Evolutionary conservation across 345 rosid genomes (phyloP).

Genomic region (Salix caprea): DNA sequence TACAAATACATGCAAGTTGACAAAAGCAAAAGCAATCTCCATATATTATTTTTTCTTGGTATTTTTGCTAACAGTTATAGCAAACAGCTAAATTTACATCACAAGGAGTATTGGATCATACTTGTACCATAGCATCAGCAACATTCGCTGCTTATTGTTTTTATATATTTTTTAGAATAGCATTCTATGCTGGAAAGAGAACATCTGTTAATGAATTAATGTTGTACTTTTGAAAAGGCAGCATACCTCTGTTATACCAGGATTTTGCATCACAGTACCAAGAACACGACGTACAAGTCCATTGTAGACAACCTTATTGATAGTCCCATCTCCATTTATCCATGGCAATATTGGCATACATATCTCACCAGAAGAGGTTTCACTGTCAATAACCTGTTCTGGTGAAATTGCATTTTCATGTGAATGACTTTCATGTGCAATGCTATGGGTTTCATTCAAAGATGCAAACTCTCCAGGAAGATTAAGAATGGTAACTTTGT

Average conservation of each 20-base stretch:
- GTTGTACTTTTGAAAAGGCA: conserved; percentile 1
- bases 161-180: too few relatives aligned
- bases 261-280: conserved; percentile 83
- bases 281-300: conserved; percentile 81
- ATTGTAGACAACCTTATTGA: conserved; percentile 55
- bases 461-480: conserved; percentile 58
- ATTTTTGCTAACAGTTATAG: too few relatives aligned
- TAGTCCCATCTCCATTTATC: conserved; percentile 85
- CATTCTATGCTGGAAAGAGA: too few relatives aligned
- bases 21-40: not conserved
- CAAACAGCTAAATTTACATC: too few relatives aligned
- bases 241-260: conserved; percentile 80
- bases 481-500: conserved; percentile 85
- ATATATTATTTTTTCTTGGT: not conserved
- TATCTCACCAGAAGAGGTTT: conserved; percentile 31
- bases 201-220: too few relatives aligned
- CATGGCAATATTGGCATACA: conserved; percentile 73
- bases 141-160: too few relatives aligned
- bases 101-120: too few relatives aligned
- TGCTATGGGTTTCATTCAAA: conserved; percentile 26
- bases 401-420: conserved; percentile 20
- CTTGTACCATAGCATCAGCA: too few relatives aligned
- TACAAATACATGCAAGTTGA: not conserved
- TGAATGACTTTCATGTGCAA: conserved; percentile 27
- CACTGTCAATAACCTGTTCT: conserved; percentile 17